Evolutionary conservation across 1,284 basidiomycete species (phyloP), one percentile per base, ranked within the genome.

Genomic region (Trichosporon ovoides): DNA sequence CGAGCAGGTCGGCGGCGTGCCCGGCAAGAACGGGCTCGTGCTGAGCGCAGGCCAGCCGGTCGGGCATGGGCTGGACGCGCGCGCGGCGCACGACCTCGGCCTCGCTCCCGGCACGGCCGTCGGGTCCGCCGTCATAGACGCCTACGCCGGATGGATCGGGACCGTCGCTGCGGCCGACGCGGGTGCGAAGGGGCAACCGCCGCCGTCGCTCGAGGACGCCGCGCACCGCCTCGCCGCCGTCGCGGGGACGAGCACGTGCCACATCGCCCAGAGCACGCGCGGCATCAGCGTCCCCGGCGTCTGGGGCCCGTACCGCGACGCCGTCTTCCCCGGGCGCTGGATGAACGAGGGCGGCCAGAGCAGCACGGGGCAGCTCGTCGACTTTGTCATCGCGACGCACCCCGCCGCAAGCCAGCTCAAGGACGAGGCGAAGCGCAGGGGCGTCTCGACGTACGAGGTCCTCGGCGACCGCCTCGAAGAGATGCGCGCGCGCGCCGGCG

Each of bases 291-390:
- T 97, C 3, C 83, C 58, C 50, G 49, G 58, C 48, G 14, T 52
- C 51, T 98, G 95, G 95, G 95, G 95, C 0, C 96, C 95, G 0
- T 98, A 98, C 79, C 89, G 87, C 78, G 77, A 78, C 63, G 77
- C 77, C 16, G 83, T 95, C 24, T 96, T 98, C 79, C 87, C 87
- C 28, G 91, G 86, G 13, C 92, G 88, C 86, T 94, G 95, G 96
- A 97, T 98, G 92, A 98, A 96, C 71, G 95, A 98, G 78, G 95
- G 95, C 38, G 95, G 95, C 0, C 95, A 98, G 77, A 96, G 92
- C 18, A 95, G 93, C 0, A 98, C 95, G 0, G 96, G 95, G n/a
- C 94, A 90, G 86, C 82, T 97, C 22, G 93, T 97, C 64, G 92
- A 98, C 71, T 97, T 96, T 73, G 87, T 96, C 75, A 84, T 98